These are phyloP conservation scores for Pseudovirgaria hyperparasitica DNA, from an alignment of 2,329 filamentous ascomycete species.

Conservation along the genomic window DNA sequence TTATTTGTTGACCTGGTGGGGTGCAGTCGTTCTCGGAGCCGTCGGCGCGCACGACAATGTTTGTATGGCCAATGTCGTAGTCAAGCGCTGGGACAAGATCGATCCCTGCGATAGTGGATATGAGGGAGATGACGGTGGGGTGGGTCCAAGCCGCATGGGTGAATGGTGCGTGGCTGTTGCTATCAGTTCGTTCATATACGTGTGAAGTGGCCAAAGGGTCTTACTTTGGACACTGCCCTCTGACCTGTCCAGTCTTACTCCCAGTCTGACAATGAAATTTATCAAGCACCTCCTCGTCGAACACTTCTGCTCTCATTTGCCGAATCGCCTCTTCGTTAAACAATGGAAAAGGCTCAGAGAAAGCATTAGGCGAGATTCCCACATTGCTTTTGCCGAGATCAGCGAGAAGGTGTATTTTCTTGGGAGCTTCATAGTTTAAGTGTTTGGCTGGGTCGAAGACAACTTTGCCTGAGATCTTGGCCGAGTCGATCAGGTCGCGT, in stretches of 20 bases:
- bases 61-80: slow-evolving; percentile 44
- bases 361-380: slow-evolving; percentile 3
- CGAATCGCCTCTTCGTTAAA: slow-evolving; percentile 6
- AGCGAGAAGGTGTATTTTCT: slow-evolving; percentile 4
- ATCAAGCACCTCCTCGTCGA: slow-evolving; percentile 5
- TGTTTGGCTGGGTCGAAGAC: slow-evolving; percentile 6
- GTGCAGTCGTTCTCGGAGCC: slow-evolving; percentile 1
- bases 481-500: no score
- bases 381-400: slow-evolving; percentile 5
- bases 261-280: slow-evolving; percentile 3
- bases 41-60: slow-evolving; percentile 18
- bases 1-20: neutral
- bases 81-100: slow-evolving; percentile 43
- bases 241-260: slow-evolving; percentile 1
- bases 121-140: slow-evolving; percentile 30
- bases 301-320: slow-evolving; percentile 6
- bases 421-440: slow-evolving; percentile 2
- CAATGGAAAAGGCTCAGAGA: slow-evolving; percentile 8
- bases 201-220: neutral
- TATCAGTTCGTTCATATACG: neutral
- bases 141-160: slow-evolving; percentile 27
- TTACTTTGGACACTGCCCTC: slow-evolving; percentile 6
- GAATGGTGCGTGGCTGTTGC: slow-evolving; percentile 5
- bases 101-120: slow-evolving; percentile 42
- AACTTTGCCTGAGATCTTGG: no score